phyloP scores from a whole-genome alignment of 257 asterid species.

The Solanum rostratum region DNA sequence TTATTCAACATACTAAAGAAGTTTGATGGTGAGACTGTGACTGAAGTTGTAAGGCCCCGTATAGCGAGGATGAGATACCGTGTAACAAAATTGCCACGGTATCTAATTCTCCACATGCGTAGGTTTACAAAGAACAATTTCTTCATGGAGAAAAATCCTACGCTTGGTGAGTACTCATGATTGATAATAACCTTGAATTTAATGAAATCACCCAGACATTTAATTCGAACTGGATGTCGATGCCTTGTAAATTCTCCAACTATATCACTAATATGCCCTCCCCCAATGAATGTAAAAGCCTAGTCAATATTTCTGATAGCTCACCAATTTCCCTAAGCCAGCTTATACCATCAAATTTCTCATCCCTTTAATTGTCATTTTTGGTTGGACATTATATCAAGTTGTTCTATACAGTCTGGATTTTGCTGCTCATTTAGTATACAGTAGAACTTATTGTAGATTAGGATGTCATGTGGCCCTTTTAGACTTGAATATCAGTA shows the following conservation, averaged over 20 bases:
- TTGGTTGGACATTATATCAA: neutral
- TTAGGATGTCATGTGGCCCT: neutral
- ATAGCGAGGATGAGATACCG: constrained; percentile 94
- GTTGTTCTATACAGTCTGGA: neutral
- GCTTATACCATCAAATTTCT: neutral
- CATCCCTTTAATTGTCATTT: neutral
- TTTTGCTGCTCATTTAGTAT: neutral
- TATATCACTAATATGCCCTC: neutral
- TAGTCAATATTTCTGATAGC: neutral
- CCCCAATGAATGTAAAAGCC: neutral
- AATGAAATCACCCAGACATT: neutral
- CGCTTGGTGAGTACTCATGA: constrained; percentile 61
- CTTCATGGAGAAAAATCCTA: constrained; percentile 93
- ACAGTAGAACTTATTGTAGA: neutral
- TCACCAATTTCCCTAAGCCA: neutral
- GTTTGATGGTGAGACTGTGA: constrained; percentile 85
- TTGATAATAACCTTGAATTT: neutral
- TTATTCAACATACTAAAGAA: constrained; percentile 93
- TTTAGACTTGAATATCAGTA: neutral
- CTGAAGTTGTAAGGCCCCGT: constrained; percentile 87
- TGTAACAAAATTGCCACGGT: constrained; percentile 67
- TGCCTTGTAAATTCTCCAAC: neutral
- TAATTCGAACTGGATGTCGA: neutral
- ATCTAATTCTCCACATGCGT: constrained; percentile 79
- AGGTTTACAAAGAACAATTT: constrained; percentile 92